Conservation (phyloP, 345 rosid species). For the Gossypium turneri region DNA sequence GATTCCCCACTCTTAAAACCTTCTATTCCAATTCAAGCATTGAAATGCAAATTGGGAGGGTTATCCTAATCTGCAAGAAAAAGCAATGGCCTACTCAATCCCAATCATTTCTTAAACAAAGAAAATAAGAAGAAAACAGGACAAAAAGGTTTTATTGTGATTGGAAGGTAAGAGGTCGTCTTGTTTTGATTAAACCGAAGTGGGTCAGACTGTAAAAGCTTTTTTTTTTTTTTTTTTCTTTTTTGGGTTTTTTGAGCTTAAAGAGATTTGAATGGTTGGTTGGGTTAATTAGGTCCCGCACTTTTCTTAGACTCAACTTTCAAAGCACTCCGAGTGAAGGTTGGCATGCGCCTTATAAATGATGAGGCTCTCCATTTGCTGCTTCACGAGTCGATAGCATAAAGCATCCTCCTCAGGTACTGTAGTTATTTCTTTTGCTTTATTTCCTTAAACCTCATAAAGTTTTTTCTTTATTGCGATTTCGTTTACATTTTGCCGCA, state of each 20-base stretch:
- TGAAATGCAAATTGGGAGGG: constrained; percentile 10
- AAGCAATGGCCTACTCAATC: constrained; percentile 35
- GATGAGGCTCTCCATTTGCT: constrained; percentile 36
- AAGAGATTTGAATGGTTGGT: constrained; percentile 24
- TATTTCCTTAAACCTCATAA: background rate
- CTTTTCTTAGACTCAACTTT: constrained; percentile 44
- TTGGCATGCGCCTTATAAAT: constrained; percentile 33
- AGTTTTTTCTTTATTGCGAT: no score
- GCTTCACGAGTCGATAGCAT: constrained; percentile 33
- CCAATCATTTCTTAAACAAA: background rate
- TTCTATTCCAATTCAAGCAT: constrained; percentile 52
- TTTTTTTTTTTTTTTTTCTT: background rate
- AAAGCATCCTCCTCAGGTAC: constrained; percentile 32
- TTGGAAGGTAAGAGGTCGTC: constrained; percentile 6
- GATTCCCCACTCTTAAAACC: constrained; percentile 19
- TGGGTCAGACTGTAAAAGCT: constrained; percentile 5
- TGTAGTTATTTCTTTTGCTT: background rate
- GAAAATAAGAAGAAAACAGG: background rate
- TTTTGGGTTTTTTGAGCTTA: background rate
- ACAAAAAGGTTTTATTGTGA: background rate
- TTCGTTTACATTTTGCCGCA: background rate
- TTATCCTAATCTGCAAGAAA: constrained; percentile 43
- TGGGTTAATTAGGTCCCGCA: constrained; percentile 33
- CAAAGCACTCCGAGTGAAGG: background rate
- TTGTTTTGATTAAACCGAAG: constrained; percentile 13